Conservation (phyloP, 371 early-diverging fungal genomes). For the Ordospora colligata region DNA sequence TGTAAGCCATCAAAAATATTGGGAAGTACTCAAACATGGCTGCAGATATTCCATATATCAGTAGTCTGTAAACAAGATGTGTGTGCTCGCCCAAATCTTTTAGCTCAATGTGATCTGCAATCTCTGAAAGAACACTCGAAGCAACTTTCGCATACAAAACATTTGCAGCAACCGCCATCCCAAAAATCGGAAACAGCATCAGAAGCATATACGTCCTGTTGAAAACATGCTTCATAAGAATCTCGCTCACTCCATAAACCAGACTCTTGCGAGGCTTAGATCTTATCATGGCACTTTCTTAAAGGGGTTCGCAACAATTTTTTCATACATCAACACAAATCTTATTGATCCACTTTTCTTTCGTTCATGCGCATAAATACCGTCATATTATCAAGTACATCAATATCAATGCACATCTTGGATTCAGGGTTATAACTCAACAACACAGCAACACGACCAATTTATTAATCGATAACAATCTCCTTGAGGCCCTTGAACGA, state of each 20-base stretch:
- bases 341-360: too few relatives aligned
- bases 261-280: neutral
- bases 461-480: conserved; percentile 34
- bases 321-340: too few relatives aligned
- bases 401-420: too few relatives aligned
- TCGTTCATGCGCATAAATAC: too few relatives aligned
- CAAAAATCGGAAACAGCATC: neutral
- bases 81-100: neutral
- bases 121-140: neutral
- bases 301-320: neutral
- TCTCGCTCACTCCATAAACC: neutral
- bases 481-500: conserved; percentile 39
- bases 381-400: too few relatives aligned
- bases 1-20: conserved; percentile 14
- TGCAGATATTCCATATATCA: neutral
- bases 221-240: neutral
- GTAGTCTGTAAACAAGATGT: neutral
- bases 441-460: neutral
- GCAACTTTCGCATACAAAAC: neutral
- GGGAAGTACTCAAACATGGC: conserved; percentile 25
- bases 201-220: neutral
- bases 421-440: too few relatives aligned
- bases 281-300: conserved; percentile 5
- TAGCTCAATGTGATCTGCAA: neutral
- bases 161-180: neutral